Evolutionary conservation across 805 yeast species (phyloP), one percentile per base, ranked within the genome.

Genomic region (Maudiozyma bulderi): DNA sequence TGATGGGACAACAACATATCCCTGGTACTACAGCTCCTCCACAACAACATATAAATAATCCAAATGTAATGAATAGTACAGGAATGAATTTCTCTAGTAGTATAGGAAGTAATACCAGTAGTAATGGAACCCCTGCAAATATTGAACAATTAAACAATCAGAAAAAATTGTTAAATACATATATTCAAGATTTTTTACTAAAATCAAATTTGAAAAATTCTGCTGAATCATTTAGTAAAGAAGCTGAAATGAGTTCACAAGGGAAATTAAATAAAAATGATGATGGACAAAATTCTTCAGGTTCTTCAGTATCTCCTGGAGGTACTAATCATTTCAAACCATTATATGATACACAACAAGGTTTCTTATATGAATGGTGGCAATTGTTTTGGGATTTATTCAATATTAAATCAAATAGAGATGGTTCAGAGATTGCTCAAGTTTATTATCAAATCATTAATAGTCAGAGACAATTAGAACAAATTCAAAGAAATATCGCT

Each of bases 291-390:
- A n/a, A 34, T 10, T 11, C 37, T 3, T 34, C 37, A 34, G 11
- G 8, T 39, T 39, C 42, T 39, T 26, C 20, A 40, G n/a, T 10
- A 4, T 26, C 33, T 29, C 33, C 43, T 1, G 43, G 28, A 6
- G 30, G 11, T 26, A n/a, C 5, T 8, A 20, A n/a, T 13, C 46
- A 57, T 64, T 46, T 64, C 39, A 44, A 40, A 14, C 63, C 63
- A 56, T 71, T 50, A 54, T 65, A 59, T 75, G 93, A 88, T 60
- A 84, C 95, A 2, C 93, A 95, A 0, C 86, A 83, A 57, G 93
- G 96, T 6, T 89, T 87, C 59, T 68, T 89, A 28, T 82, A 79
- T 59, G 97, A 90, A 64, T 89, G 97, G 97, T 89, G 96, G 96
- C 88, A 81, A 71, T 81, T 90, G 14, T 90, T 89, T 63, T 90